Conservation (phyloP, 2,329 filamentous ascomycete genomes). For the Zymoseptoria brevis region DNA sequence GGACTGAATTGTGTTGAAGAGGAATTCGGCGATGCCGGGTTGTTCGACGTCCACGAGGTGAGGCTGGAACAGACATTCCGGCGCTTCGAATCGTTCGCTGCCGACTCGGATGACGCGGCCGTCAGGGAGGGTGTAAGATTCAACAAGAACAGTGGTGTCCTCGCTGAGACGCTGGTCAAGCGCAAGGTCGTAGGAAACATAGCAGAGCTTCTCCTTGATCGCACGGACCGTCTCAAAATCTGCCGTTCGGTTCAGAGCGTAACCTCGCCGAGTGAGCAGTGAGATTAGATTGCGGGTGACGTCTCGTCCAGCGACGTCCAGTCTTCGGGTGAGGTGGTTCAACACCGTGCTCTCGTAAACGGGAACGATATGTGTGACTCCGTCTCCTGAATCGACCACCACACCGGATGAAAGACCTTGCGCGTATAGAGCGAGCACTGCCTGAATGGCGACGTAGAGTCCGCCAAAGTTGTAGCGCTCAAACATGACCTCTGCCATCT, state of each 20-base stretch:
- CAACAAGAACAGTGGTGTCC: conserved; percentile 93
- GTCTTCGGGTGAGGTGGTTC: conserved; percentile 86
- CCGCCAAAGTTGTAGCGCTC: conserved; percentile 93
- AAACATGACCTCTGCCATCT: conserved; percentile 99
- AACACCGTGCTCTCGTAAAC: conserved; percentile 97
- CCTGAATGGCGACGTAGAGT: conserved; percentile 96
- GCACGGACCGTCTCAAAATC: conserved; percentile 98
- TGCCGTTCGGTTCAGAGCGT: conserved; percentile 93
- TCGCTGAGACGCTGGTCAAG: conserved; percentile 93
- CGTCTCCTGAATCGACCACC: conserved; percentile 97
- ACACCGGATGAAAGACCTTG: conserved; percentile 80
- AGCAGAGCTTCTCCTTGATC: conserved; percentile 99
- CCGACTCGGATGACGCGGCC: conserved; percentile 93
- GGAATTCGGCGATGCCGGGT: conserved; percentile 88
- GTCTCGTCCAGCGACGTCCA: conserved; percentile 93
- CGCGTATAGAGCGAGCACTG: conserved; percentile 89
- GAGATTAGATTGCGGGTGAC: conserved; percentile 98
- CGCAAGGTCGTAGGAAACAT: conserved; percentile 96
- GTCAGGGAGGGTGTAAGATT: conserved; percentile 95
- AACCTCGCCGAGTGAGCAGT: conserved; percentile 83
- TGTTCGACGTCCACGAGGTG: conserved; percentile 97
- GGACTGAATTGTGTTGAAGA: conserved; percentile 97
- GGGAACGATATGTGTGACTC: conserved; percentile 96
- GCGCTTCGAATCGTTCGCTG: conserved; percentile 94
- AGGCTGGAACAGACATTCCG: conserved; percentile 96